Evolutionary conservation across 768 basidiomycete genomes (phyloP), one percentile per base, ranked within the genome.

Genomic region (Clathrus columnatus): DNA sequence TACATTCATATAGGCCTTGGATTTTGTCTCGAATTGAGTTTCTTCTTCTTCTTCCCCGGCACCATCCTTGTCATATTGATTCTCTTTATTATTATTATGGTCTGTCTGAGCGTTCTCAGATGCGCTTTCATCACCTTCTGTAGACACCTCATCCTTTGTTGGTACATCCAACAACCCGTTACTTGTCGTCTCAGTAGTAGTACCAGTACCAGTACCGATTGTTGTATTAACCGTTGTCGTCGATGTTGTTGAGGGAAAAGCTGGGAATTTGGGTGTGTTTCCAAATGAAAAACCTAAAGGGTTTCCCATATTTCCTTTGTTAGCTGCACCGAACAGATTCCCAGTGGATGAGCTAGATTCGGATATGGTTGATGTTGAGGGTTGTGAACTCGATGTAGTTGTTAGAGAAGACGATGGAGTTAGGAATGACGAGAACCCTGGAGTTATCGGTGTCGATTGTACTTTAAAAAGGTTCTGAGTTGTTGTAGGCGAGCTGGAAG

Each of bases 1-100:
- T 64, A 89, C 62, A 36, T n/a, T 36, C 63, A 76, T 78, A 64
- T 72, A 87, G 23, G 82, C 81, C 65, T 85, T 89, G 48, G 79
- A 68, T 65, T 74, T 80, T 48, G 80, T 72, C 45, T 72, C 68
- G 65, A 85, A 75, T 26, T 70, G 69, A 3, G 85, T 89, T 57
- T 81, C 81, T 63, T 91, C 89, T 41, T 84, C 76, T 64, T 91
- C 85, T 69, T 91, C 89, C 26, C 89, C 89, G 62, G 83, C 83
- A 10, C 89, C 87, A 57, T 87, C 86, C 51, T 72, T 73, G 60
- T 87, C 86, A 50, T 60, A 59, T 16, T 24, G 50, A 36, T 51
- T 51, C 51, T 42, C 36, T 30, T 28, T 27, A 50, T 42, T n/a
- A 32, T 36, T 17, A 26, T 44, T 23, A 26, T 26, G 7, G 47